Base-by-base conservation (phyloP, 2,329 filamentous ascomycete genomes). In the Verruconis gallopava region DNA sequence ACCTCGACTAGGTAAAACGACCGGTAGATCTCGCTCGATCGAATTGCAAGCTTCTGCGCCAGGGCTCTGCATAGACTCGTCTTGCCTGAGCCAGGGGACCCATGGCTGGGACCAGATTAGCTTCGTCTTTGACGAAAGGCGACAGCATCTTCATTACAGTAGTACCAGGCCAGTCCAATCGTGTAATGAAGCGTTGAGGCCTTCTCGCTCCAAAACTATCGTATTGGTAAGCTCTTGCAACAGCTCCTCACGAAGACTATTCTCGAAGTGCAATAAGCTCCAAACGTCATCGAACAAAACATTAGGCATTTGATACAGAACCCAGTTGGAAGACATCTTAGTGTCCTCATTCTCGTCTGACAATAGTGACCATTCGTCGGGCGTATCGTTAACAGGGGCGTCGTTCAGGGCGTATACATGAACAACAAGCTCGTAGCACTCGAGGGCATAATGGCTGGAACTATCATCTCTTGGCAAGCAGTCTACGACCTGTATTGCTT, bases 21-120 rank as follows among this genome's bases (percentile, higher is more conserved):
- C 2, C 55, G 52, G 44, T 63, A 70, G 2, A 42, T 43, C 2
- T 53, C 47, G 1, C 56, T 55, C 1, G 70, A 55, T 0, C 68
- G 58, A 25, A 71, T 68, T 14, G 63, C 59, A 2, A 70, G 55
- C 49, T 68, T 69, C 44, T 71, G 67, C 60, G 75, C 57, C 59
- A 71, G 52, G 2, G 61, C 66, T 18, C 65, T 61, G 42, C 62
- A 66, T 2, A 68, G 51, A 1, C 58, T 63, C 15, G 60, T 64
- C 49, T 66, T 67, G 2, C 64, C 64, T 14, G 55, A 59, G 1
- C 65, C 65, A 2, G 65, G 60, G 5, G 64, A 61, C 1, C 65
- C 65, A 42, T 66, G 54, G 4, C 68, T 20, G 13, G 9, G 25
- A 11, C 25, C 14, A 11, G 25, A 14, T 30, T 14, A 30, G 14